Base-by-base conservation (phyloP, 148 eudicot species). In the Vaccinium macrocarpon region DNA sequence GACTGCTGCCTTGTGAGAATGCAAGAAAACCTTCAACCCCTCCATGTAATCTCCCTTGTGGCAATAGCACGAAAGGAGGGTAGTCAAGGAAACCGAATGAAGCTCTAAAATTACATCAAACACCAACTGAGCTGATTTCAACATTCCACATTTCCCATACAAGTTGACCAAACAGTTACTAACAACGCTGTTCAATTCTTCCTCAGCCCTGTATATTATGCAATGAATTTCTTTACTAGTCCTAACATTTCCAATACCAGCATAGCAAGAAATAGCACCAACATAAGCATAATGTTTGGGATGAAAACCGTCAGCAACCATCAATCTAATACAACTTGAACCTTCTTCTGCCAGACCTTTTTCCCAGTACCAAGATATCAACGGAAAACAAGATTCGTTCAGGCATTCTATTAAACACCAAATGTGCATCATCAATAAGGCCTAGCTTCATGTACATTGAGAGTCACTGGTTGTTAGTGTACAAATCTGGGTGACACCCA, bases 81-180 rank as follows among this genome's bases (percentile, higher is more conserved):
- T 88, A 79, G 81, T 84, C 86, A 88, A 88, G 78, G 88, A 76
- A 51, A 90, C 87, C 21, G 73, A 76, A 73, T 88, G 78, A 8
- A 83, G 87, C 76, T 90, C 90, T 70, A 52, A 66, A 21, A 82
- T 88, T 2, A 62, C 49, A 59, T 90, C 86, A 71, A 90, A 90
- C n/a, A 90, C 89, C 16, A 73, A 27, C 78, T 73, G 76, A 68
- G 90, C 87, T 1, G 81, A 78, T 62, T 70, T 88, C 81, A 86
- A 72, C 82, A 81, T 80, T 82, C 90, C 89, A 83, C 88, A 82
- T 84, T 88, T 90, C 82, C 91, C 90, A 78, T 90, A 88, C 68
- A 90, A 88, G 71, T 86, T 90, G 56, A 90, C 81, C 86, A 90
- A 84, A 70, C 86, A 61, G 70, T 90, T 90, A 81, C 70, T 72